A percentile compares a stretch with the other conserved stretches of the same genome.
These are phyloP conservation scores for Trypanosoma grayi DNA, from an alignment of 208 protist genomes.

Conservation along the genomic window DNA sequence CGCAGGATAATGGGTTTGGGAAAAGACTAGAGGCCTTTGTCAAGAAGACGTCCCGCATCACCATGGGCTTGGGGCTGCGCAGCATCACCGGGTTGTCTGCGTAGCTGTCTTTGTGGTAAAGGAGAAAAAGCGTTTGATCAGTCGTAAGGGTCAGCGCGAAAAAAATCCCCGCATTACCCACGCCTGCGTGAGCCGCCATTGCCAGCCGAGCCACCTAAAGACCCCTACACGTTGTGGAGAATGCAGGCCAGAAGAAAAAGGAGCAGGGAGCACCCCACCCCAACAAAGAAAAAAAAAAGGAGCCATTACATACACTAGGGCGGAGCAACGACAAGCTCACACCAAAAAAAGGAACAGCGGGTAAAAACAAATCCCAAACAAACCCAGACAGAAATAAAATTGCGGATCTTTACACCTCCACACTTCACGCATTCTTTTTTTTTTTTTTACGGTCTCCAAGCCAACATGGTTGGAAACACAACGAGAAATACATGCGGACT, in stretches of 20 bases:
- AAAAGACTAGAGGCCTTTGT: conserved; percentile 47
- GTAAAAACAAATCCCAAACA: conserved; percentile 1
- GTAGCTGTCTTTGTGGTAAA: conserved; percentile 84
- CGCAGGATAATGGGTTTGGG: conserved; percentile 80
- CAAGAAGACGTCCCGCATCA: conserved; percentile 86
- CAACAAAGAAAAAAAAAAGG: conserved; percentile 26
- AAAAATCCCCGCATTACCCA: conserved; percentile 39
- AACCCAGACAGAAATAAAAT: conserved; percentile 17
- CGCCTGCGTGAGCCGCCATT: conserved; percentile 22
- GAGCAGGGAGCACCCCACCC: neutral
- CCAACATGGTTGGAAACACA: too few relatives aligned
- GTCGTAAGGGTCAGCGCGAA: conserved; percentile 68
- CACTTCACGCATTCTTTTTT: too few relatives aligned
- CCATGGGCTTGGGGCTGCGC: conserved; percentile 73
- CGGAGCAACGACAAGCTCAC: neutral
- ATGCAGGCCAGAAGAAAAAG: too few relatives aligned
- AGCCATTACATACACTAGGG: conserved; percentile 3
- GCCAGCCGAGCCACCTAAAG: neutral
- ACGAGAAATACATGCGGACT: too few relatives aligned
- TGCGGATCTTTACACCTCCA: too few relatives aligned
- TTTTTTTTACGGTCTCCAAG: too few relatives aligned
- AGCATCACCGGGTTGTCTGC: conserved; percentile 78
- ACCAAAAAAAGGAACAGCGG: neutral
- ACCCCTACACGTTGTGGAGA: too few relatives aligned
- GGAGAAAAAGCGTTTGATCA: conserved; percentile 66